Evolutionary conservation across 2,329 filamentous ascomycete species (phyloP).

Genomic region (Sporothrix mexicana): DNA sequence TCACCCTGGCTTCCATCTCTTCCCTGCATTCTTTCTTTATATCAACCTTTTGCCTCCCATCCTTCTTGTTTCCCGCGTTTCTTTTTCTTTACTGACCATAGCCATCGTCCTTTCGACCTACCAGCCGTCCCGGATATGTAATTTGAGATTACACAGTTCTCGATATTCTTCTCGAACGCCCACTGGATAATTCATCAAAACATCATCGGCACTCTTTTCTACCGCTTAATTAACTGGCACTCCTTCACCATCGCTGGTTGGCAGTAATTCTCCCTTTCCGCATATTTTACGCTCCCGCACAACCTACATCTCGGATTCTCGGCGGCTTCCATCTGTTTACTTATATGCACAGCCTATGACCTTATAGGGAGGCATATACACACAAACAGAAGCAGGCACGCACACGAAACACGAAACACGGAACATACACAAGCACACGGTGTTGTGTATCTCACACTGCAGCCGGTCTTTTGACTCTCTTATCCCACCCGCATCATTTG

Average conservation of each 20-base stretch:
- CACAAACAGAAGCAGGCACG: slow-evolving; percentile 14
- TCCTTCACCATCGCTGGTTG: background rate
- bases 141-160: background rate
- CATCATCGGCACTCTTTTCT: slow-evolving; percentile 17
- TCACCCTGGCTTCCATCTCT: background rate
- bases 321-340: slow-evolving; percentile 22
- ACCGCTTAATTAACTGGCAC: slow-evolving; percentile 23
- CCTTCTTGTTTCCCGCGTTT: background rate
- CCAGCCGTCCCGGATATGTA: slow-evolving; percentile 27
- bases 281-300: background rate
- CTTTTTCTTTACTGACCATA: slow-evolving; percentile 11
- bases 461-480: background rate
- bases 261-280: background rate
- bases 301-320: slow-evolving; percentile 20
- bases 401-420: background rate
- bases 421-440: slow-evolving; percentile 12
- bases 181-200: slow-evolving; percentile 17
- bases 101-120: background rate
- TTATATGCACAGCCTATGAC: slow-evolving; percentile 19
- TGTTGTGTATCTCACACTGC: background rate
- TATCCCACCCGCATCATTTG: background rate
- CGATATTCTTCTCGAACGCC: slow-evolving; percentile 3
- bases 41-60: background rate
- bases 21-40: background rate
- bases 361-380: slow-evolving; percentile 22